Evolutionary conservation across 768 basidiomycete genomes (phyloP).

Genomic region (Xerocomus brunneocitrinus): DNA sequence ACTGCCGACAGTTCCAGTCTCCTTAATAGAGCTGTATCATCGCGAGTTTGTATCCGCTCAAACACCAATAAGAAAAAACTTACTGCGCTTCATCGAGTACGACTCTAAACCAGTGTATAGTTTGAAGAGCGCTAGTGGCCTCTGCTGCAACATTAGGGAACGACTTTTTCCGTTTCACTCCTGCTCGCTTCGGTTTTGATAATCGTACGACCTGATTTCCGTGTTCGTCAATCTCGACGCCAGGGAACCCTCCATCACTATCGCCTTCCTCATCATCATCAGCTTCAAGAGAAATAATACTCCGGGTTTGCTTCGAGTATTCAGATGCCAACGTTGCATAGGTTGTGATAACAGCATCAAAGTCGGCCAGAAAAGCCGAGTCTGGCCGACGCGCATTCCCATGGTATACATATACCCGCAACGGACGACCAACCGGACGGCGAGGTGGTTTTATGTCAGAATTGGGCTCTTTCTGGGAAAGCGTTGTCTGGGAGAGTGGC

Average conservation of each 20-base stretch:
- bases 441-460: conserved; percentile 24
- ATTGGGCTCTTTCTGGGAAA: conserved; percentile 25
- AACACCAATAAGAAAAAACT: conserved; percentile 37
- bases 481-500: conserved; percentile 34
- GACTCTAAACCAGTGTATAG: conserved; percentile 93
- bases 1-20: conserved; percentile 89
- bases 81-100: conserved; percentile 95
- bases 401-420: conserved; percentile 95
- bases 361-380: conserved; percentile 82
- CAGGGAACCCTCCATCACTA: conserved; percentile 59
- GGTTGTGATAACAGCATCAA: conserved; percentile 96
- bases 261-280: conserved; percentile 66
- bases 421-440: conserved; percentile 41
- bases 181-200: conserved; percentile 63
- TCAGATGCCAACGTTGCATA: conserved; percentile 95
- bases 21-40: conserved; percentile 83
- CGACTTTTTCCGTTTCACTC: conserved; percentile 61
- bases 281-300: conserved; percentile 50
- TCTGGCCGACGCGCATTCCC: conserved; percentile 85
- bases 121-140: conserved; percentile 79
- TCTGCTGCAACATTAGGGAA: conserved; percentile 39
- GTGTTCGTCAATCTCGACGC: conserved; percentile 61
- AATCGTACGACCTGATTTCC: conserved; percentile 59
- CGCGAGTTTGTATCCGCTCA: background rate
- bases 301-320: conserved; percentile 83